These are phyloP conservation scores for Neoscytalidium dimidiatum DNA, from an alignment of 2,329 filamentous ascomycete species.

Conservation along the genomic window DNA sequence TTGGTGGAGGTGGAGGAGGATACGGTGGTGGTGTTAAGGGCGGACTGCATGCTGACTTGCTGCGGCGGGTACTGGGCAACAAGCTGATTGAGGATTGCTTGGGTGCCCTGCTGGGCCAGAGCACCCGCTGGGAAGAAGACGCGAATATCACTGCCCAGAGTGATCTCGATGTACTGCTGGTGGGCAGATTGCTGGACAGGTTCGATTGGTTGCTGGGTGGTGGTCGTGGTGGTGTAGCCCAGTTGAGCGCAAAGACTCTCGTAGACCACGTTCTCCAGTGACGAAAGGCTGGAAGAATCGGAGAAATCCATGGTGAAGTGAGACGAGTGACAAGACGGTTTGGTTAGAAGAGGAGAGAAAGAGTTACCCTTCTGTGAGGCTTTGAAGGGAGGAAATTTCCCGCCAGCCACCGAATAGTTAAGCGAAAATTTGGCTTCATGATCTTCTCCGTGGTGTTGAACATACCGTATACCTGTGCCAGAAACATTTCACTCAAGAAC, in stretches of 20 bases:
- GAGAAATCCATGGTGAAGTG: no score
- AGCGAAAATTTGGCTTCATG: neutral
- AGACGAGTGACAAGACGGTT: no score
- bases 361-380: neutral
- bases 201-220: no score
- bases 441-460: neutral
- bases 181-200: no score
- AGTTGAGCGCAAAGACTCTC: no score
- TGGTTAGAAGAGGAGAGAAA: constrained; percentile 5
- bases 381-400: neutral
- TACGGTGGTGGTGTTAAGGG: neutral
- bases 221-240: neutral
- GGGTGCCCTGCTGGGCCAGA: neutral
- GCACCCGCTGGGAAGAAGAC: neutral
- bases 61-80: neutral
- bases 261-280: no score
- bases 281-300: no score
- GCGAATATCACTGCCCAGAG: neutral
- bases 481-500: neutral
- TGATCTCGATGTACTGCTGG: neutral
- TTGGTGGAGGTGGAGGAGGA: neutral
- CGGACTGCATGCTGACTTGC: neutral
- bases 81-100: neutral
- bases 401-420: neutral
- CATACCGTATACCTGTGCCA: neutral